phyloP scores from a whole-genome alignment of 148 eudicot genomes.

The Silene latifolia region DNA sequence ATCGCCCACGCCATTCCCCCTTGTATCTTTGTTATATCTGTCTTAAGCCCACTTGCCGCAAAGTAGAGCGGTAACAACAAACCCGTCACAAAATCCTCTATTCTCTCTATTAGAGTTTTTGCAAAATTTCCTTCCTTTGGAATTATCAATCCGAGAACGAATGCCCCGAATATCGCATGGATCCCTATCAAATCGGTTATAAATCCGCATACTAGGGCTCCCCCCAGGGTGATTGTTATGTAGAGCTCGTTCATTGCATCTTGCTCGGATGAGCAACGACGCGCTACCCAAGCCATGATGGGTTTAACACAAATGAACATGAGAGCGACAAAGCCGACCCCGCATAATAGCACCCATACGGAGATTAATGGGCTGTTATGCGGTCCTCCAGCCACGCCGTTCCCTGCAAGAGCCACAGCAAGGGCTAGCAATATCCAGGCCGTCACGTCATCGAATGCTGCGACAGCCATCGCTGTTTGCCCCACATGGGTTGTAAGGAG shows the following conservation, averaged over 20 bases:
- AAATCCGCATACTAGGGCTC: slow-evolving; percentile 40
- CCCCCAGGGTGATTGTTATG: slow-evolving; percentile 33
- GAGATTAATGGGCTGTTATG: slow-evolving; percentile 23
- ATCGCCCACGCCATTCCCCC: slow-evolving; percentile 48
- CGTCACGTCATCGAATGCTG: slow-evolving; percentile 40
- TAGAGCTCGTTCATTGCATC: slow-evolving; percentile 34
- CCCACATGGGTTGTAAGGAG: slow-evolving; percentile 50
- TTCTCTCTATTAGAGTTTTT: slow-evolving; percentile 31
- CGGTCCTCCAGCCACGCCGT: not conserved
- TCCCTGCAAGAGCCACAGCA: slow-evolving; percentile 35
- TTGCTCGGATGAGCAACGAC: slow-evolving; percentile 25
- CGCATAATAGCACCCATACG: slow-evolving; percentile 39
- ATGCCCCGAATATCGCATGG: slow-evolving; percentile 52
- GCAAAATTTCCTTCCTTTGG: slow-evolving; percentile 41
- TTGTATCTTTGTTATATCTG: slow-evolving; percentile 40
- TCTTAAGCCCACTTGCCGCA: slow-evolving; percentile 52
- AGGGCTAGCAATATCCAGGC: slow-evolving; percentile 50
- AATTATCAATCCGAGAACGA: slow-evolving; percentile 38
- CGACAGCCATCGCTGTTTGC: slow-evolving; percentile 45
- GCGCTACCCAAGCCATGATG: slow-evolving; percentile 25
- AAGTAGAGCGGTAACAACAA: slow-evolving; percentile 44
- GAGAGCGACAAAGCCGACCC: slow-evolving; percentile 30
- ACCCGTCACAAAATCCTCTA: slow-evolving; percentile 46
- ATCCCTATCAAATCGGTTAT: slow-evolving; percentile 50
- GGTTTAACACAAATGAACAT: slow-evolving; percentile 26